Percentiles rank a stretch among this genome's conserved stretches.
These are phyloP conservation scores for Dryas drummondii DNA, from an alignment of 306 rosid genomes.

Conservation along the genomic window DNA sequence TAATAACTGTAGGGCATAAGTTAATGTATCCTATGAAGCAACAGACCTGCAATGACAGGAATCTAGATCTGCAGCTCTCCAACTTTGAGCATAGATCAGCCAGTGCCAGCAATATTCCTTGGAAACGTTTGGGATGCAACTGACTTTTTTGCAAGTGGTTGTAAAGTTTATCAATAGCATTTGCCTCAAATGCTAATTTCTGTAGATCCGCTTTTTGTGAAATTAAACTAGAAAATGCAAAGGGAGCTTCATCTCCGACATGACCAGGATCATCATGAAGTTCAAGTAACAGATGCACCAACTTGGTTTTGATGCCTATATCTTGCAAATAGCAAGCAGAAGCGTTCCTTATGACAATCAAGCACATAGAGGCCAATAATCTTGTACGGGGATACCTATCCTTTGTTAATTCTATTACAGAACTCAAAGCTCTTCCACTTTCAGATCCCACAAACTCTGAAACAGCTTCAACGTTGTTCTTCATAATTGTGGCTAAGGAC, in stretches of 20 bases:
- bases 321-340: constrained; percentile 72
- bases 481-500: constrained; percentile 67
- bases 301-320: constrained; percentile 66
- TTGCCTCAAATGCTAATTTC: constrained; percentile 87
- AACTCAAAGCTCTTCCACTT: constrained; percentile 57
- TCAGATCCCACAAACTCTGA: constrained; percentile 63
- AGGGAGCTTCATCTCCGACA: constrained; percentile 92
- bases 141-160: constrained; percentile 55
- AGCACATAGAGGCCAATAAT: constrained; percentile 75
- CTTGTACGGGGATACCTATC: constrained; percentile 76
- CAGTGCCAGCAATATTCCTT: constrained; percentile 76
- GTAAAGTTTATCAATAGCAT: constrained; percentile 81
- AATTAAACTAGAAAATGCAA: constrained; percentile 67
- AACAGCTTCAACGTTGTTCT: constrained; percentile 59
- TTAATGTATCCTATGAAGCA: constrained; percentile 21
- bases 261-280: constrained; percentile 86
- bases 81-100: constrained; percentile 87
- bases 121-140: constrained; percentile 62
- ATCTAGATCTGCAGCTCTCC: constrained; percentile 88
- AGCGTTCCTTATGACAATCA: constrained; percentile 80
- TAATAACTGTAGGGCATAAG: not conserved
- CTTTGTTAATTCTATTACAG: constrained; percentile 69
- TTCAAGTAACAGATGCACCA: constrained; percentile 84
- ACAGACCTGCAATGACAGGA: constrained; percentile 79
- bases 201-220: constrained; percentile 80